Percentiles rank a stretch among this genome's conserved stretches.
Conservation (phyloP, 2,329 filamentous ascomycete species). For the Diatrype stigma region DNA sequence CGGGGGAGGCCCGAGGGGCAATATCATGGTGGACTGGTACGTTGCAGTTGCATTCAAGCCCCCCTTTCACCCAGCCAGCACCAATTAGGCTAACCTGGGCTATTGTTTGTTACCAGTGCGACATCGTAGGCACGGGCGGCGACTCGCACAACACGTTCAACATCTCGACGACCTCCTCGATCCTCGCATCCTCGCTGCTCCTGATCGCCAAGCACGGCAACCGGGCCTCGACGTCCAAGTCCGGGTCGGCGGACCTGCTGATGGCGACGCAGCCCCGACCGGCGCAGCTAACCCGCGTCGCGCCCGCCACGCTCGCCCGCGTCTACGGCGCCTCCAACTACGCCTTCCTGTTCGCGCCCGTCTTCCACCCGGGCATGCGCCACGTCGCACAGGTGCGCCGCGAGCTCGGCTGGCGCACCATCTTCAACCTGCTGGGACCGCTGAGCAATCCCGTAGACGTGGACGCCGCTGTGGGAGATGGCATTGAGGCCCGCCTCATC, state of each 20-base stretch:
- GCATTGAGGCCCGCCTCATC: conserved; percentile 86
- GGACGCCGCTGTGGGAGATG: conserved; percentile 61
- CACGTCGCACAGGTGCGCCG: conserved; percentile 81
- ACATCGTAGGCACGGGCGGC: conserved; percentile 96
- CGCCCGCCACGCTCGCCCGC: conserved; percentile 62
- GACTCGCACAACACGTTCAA: conserved; percentile 98
- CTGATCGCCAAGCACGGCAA: conserved; percentile 95
- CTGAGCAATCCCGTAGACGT: conserved; percentile 89
- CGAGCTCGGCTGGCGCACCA: conserved; percentile 88
- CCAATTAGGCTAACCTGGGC: not conserved
- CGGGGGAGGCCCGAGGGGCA: conserved; percentile 62
- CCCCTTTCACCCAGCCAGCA: not conserved
- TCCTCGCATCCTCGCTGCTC: conserved; percentile 80
- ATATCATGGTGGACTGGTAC: conserved; percentile 80
- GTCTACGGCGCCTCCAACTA: conserved; percentile 85
- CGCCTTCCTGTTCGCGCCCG: conserved; percentile 90
- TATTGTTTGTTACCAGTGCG: conserved; percentile 47
- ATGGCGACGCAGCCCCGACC: conserved; percentile 67
- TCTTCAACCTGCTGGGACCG: conserved; percentile 95
- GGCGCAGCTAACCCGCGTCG: conserved; percentile 71
- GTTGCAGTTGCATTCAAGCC: conserved; percentile 24
- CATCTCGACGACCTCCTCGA: conserved; percentile 91
- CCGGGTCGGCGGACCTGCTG: conserved; percentile 89
- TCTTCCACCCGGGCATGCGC: conserved; percentile 94
- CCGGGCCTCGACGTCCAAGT: conserved; percentile 89